Conservation (phyloP, 345 rosid species). For the Populus deltoides region DNA sequence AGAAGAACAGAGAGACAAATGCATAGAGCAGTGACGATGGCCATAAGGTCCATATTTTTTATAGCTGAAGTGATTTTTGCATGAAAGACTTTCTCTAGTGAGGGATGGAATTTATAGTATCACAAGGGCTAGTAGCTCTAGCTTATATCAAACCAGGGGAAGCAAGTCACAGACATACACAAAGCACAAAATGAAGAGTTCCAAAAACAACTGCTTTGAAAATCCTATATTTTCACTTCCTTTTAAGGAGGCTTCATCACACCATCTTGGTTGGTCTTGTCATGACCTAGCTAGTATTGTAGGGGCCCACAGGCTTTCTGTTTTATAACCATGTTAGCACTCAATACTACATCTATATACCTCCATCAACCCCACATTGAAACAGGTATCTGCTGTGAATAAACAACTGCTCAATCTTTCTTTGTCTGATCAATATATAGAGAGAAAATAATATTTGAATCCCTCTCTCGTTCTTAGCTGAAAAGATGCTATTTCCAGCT, state of each 20-base stretch:
- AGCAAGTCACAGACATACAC: constrained; percentile 26
- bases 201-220: constrained; percentile 37
- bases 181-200: constrained; percentile 61
- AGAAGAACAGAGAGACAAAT: constrained; percentile 8
- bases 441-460: background rate
- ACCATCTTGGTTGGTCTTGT: constrained; percentile 27
- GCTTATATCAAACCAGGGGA: background rate
- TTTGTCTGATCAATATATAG: background rate
- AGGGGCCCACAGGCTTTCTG: constrained; percentile 10
- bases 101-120: background rate
- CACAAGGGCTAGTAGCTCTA: no score
- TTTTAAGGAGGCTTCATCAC: constrained; percentile 33
- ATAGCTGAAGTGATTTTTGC: background rate
- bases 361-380: background rate
- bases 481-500: background rate
- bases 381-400: background rate
- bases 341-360: background rate
- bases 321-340: background rate
- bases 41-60: constrained; percentile 19
- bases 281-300: constrained; percentile 2
- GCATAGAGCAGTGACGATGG: constrained; percentile 14
- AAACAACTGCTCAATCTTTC: constrained; percentile 20
- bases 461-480: background rate
- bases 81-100: background rate
- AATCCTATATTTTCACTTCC: constrained; percentile 18